These are phyloP conservation scores for Thelephora aurantiotincta DNA, from an alignment of 768 basidiomycete genomes.

Conservation along the genomic window DNA sequence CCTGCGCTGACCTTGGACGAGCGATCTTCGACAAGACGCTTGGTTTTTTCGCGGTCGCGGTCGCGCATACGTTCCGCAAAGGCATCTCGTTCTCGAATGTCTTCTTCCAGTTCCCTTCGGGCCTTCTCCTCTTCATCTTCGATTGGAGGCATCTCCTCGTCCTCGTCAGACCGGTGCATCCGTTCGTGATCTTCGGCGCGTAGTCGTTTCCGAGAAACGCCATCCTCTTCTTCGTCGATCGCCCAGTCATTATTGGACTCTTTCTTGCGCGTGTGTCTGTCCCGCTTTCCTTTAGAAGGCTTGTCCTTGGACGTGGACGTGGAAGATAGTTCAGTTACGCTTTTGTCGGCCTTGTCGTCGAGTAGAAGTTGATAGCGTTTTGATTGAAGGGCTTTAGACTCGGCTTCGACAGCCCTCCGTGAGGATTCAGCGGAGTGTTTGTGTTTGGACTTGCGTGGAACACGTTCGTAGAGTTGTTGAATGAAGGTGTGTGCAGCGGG, in stretches of 20 bases:
- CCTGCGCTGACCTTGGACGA: slow-evolving; percentile 56
- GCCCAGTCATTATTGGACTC: slow-evolving; percentile 82
- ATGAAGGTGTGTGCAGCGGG: slow-evolving; percentile 73
- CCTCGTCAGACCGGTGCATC: slow-evolving; percentile 19
- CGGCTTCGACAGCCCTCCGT: slow-evolving; percentile 61
- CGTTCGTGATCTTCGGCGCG: slow-evolving; percentile 31
- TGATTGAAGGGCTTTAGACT: slow-evolving; percentile 49
- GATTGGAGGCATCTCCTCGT: slow-evolving; percentile 15
- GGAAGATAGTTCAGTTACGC: slow-evolving; percentile 21
- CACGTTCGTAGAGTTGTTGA: slow-evolving; percentile 58
- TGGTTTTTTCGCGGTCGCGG: slow-evolving; percentile 74
- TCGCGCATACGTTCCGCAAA: slow-evolving; percentile 81
- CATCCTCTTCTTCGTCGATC: slow-evolving; percentile 75
- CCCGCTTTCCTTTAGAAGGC: slow-evolving; percentile 37
- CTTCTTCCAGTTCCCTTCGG: slow-evolving; percentile 64
- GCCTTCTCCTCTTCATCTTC: slow-evolving; percentile 52
- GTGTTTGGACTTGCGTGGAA: slow-evolving; percentile 65
- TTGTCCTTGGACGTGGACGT: slow-evolving; percentile 16
- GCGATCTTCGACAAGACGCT: slow-evolving; percentile 85
- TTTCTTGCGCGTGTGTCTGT: slow-evolving; percentile 61
- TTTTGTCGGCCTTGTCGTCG: slow-evolving; percentile 53
- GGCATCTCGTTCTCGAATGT: slow-evolving; percentile 79
- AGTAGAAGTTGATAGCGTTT: slow-evolving; percentile 72
- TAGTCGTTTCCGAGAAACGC: slow-evolving; percentile 39
- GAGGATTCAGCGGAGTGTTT: slow-evolving; percentile 35